These are phyloP conservation scores for Stylonectria norvegica DNA, from an alignment of 2,329 filamentous ascomycete species.

Conservation along the genomic window DNA sequence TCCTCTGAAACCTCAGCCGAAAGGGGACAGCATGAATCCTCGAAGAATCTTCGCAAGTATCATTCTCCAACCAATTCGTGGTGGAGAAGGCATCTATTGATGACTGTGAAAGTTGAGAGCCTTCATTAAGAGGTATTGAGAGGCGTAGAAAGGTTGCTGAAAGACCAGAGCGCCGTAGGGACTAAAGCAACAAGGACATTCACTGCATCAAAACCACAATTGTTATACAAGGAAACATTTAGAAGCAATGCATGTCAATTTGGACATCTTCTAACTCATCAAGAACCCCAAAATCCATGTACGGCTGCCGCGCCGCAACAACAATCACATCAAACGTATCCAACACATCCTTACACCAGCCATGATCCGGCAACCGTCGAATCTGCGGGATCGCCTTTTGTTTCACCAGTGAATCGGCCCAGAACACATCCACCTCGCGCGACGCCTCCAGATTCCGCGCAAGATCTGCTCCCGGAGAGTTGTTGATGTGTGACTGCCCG, in stretches of 20 bases:
- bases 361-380: conserved; percentile 30
- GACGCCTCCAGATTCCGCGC: conserved; percentile 33
- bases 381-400: conserved; percentile 39
- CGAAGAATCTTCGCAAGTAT: too few species aligned
- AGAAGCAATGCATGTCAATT: conserved; percentile 38
- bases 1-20: too few species aligned
- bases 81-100: too few species aligned
- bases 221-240: too few species aligned
- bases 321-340: conserved; percentile 39
- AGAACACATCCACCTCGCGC: conserved; percentile 36
- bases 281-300: conserved; percentile 37
- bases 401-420: conserved; percentile 40
- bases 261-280: conserved; percentile 32
- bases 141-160: too few species aligned
- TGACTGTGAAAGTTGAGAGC: too few species aligned
- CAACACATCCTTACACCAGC: conserved; percentile 36
- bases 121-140: too few species aligned
- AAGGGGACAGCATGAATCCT: too few species aligned
- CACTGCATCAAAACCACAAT: too few species aligned
- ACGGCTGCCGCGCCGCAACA: conserved; percentile 38
- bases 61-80: too few species aligned
- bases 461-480: conserved; percentile 43
- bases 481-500: conserved; percentile 42
- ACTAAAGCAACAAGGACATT: too few species aligned
- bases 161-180: too few species aligned